Conservation (phyloP, 148 eudicot species). For the Camellia sinensis region DNA sequence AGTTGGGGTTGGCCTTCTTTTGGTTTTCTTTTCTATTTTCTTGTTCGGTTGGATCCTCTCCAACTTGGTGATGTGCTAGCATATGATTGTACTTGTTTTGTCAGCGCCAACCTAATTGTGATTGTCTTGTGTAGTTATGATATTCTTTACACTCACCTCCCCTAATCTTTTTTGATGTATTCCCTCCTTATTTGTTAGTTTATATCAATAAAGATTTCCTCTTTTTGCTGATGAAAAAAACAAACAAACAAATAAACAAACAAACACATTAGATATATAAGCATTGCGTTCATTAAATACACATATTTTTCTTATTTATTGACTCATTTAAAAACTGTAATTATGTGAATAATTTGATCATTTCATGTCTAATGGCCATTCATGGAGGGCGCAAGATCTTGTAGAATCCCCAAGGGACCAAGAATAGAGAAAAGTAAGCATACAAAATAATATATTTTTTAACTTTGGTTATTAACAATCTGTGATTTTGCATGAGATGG, state of each 20-base stretch:
- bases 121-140: too few relatives aligned
- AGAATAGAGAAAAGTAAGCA: conserved; percentile 27
- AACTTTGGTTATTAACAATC: conserved; percentile 15
- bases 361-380: conserved; percentile 7
- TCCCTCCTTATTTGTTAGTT: too few relatives aligned
- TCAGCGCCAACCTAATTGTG: too few relatives aligned
- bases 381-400: conserved; percentile 50
- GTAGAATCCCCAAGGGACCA: conserved; percentile 52
- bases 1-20: too few relatives aligned
- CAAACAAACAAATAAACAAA: neutral
- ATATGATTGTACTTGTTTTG: too few relatives aligned
- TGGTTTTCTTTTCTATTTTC: too few relatives aligned
- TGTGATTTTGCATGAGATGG: conserved; percentile 7
- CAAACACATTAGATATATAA: neutral
- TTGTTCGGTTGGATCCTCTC: too few relatives aligned
- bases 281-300: neutral
- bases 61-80: too few relatives aligned
- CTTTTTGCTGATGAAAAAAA: too few relatives aligned
- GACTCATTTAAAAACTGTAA: neutral
- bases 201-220: too few relatives aligned
- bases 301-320: neutral
- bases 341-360: neutral
- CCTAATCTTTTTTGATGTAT: too few relatives aligned
- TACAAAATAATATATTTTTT: conserved; percentile 15
- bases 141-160: too few relatives aligned